Conservation (phyloP, 306 rosid genomes). For the Alnus glutinosa region DNA sequence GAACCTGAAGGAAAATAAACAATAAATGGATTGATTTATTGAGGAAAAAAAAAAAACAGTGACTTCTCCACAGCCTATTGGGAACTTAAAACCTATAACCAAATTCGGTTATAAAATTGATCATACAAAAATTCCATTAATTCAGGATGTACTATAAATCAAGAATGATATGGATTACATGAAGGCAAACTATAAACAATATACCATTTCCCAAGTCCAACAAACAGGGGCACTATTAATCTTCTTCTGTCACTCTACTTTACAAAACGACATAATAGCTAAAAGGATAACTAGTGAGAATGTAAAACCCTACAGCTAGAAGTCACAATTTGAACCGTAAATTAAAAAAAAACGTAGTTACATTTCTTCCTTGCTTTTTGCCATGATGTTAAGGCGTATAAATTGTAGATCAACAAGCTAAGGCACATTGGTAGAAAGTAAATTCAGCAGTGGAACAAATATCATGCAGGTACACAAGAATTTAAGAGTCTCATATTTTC, state of each 20-base stretch:
- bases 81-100: not conserved
- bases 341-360: conserved; percentile 6
- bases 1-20: conserved; percentile 66
- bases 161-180: not conserved
- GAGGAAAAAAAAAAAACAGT: no score
- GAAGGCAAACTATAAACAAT: not conserved
- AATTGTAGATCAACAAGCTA: not conserved
- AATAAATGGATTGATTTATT: conserved; percentile 23
- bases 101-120: not conserved
- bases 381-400: conserved; percentile 1
- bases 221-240: no score
- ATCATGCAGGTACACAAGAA: no score
- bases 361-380: conserved; percentile 1
- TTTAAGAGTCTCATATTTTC: no score
- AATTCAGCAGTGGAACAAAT: no score
- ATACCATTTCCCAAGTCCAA: not conserved
- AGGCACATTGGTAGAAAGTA: no score
- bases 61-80: conserved; percentile 8
- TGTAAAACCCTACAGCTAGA: not conserved
- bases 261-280: not conserved
- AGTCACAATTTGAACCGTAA: not conserved
- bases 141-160: not conserved
- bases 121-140: not conserved
- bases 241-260: not conserved
- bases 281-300: not conserved